Evolutionary conservation across 805 yeast species (phyloP).

Genomic region (Wickerhamomyces pijperi): DNA sequence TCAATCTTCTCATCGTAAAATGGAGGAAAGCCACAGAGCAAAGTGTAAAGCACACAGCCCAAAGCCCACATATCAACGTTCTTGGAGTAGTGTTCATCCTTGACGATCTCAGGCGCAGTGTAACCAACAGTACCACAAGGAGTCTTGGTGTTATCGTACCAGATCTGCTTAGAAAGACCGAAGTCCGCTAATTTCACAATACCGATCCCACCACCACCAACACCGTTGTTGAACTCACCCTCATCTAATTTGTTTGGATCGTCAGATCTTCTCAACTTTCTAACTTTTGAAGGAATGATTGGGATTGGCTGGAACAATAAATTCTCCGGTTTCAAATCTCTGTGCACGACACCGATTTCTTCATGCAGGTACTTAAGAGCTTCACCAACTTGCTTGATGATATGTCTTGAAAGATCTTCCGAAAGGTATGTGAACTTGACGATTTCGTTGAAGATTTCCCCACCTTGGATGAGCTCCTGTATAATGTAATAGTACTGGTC

Average conservation of each 20-base stretch:
- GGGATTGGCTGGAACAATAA: constrained; percentile 50
- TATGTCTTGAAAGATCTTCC: constrained; percentile 49
- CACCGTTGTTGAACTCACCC: constrained; percentile 38
- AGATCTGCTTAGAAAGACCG: constrained; percentile 53
- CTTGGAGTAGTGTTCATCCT: constrained; percentile 48
- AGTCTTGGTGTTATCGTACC: constrained; percentile 42
- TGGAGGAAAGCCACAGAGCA: constrained; percentile 67
- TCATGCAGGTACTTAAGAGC: constrained; percentile 91
- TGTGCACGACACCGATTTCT: constrained; percentile 84
- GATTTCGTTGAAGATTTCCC: constrained; percentile 69
- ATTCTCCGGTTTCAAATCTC: constrained; percentile 95
- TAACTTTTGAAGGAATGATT: constrained; percentile 7
- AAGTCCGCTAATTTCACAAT: constrained; percentile 57
- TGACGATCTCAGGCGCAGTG: constrained; percentile 63
- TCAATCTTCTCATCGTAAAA: constrained; percentile 60
- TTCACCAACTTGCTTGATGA: constrained; percentile 58
- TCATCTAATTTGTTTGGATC: constrained; percentile 52
- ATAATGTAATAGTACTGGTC: constrained; percentile 52
- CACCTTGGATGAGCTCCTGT: constrained; percentile 60
- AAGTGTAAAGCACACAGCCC: constrained; percentile 60
- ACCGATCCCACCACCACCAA: constrained; percentile 60
- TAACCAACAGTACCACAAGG: constrained; percentile 74
- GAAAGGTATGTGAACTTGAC: constrained; percentile 49
- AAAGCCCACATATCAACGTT: constrained; percentile 67
- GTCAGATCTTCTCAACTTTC: constrained; percentile 35